Evolutionary conservation across 331 rosid genomes (phyloP).

Genomic region (Malus hybrid): DNA sequence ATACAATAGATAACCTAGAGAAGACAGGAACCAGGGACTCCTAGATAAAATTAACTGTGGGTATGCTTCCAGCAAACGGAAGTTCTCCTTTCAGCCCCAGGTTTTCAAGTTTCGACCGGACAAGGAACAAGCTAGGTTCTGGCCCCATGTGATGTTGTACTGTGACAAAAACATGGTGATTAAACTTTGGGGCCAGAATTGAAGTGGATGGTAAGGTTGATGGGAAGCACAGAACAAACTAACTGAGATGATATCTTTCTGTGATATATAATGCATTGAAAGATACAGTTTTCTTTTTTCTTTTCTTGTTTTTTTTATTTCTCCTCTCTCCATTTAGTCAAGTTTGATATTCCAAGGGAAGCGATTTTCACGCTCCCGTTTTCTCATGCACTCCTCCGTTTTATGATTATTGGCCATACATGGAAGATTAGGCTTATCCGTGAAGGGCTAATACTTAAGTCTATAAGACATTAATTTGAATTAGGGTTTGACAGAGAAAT

Average conservation of each 20-base stretch:
- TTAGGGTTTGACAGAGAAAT: neutral
- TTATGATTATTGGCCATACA: neutral
- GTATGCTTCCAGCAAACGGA: neutral
- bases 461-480: neutral
- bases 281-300: neutral
- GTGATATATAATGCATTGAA: neutral
- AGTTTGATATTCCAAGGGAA: neutral
- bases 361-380: too few relatives aligned
- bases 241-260: neutral
- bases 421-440: neutral
- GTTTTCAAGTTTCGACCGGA: neutral
- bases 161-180: constrained; percentile 8
- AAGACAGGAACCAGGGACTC: neutral
- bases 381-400: too few relatives aligned
- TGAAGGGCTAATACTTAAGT: too few relatives aligned
- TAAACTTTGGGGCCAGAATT: neutral
- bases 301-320: too few relatives aligned
- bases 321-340: neutral
- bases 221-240: constrained; percentile 6
- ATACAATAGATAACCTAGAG: neutral
- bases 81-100: neutral
- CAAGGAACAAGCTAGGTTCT: constrained; percentile 3
- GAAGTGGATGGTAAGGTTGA: constrained; percentile 16
- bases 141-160: constrained; percentile 6
- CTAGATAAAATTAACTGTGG: neutral